phyloP scores from a whole-genome alignment of 768 basidiomycete genomes.

The Holtermanniella nyarrowii region DNA sequence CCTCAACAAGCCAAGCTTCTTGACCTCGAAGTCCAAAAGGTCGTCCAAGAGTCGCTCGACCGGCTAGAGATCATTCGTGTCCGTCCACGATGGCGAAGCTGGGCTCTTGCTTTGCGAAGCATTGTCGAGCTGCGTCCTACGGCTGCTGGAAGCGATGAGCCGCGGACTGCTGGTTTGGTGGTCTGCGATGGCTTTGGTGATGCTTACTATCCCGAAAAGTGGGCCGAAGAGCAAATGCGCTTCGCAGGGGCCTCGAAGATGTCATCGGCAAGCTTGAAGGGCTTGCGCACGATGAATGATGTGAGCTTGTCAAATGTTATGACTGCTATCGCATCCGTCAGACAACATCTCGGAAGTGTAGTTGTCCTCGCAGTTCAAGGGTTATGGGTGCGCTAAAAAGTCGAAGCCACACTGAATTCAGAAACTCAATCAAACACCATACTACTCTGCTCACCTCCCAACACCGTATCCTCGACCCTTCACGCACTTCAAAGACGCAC shows the following conservation, averaged over 20 bases:
- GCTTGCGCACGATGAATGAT: conserved; percentile 9
- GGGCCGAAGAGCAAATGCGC: conserved; percentile 19
- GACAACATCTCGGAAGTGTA: conserved; percentile 21
- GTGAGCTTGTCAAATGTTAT: conserved; percentile 25
- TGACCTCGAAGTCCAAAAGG: conserved; percentile 1
- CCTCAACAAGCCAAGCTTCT: neutral
- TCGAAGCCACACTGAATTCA: neutral
- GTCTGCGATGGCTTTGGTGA: conserved; percentile 27
- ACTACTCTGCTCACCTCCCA: conserved; percentile 22
- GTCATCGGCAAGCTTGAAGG: neutral
- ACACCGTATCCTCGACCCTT: conserved; percentile 18
- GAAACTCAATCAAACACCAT: conserved; percentile 11
- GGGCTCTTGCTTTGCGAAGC: conserved; percentile 9
- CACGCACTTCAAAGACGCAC: neutral
- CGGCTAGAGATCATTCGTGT: conserved; percentile 16
- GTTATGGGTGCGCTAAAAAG: conserved; percentile 18
- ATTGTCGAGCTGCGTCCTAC: conserved; percentile 1
- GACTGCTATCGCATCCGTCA: conserved; percentile 16
- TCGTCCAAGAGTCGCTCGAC: conserved; percentile 7
- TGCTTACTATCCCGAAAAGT: conserved; percentile 21
- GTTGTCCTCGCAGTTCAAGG: conserved; percentile 21
- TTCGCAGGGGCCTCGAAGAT: conserved; percentile 1
- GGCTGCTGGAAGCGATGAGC: neutral
- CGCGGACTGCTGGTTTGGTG: conserved; percentile 9
- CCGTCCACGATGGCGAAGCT: conserved; percentile 17